These are phyloP conservation scores for Pseudogymnoascus sp. DNA, from an alignment of 2,329 filamentous ascomycete genomes.

Conservation along the genomic window DNA sequence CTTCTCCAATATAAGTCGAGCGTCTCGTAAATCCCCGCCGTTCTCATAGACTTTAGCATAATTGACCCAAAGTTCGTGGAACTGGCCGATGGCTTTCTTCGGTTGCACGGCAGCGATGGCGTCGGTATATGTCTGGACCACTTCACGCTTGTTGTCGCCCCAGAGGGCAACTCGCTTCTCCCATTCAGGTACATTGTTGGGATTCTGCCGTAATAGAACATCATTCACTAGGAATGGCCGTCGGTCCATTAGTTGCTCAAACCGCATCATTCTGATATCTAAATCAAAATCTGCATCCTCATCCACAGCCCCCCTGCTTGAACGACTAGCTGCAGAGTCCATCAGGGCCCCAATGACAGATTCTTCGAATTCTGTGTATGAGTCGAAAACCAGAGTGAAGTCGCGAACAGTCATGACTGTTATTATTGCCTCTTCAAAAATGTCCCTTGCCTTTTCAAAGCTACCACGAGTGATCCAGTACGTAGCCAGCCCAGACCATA, in stretches of 20 bases:
- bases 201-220: slow-evolving; percentile 88
- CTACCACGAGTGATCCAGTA: slow-evolving; percentile 93
- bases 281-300: slow-evolving; percentile 87
- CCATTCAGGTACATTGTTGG: slow-evolving; percentile 94
- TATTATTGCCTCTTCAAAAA: slow-evolving; percentile 93
- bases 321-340: slow-evolving; percentile 72
- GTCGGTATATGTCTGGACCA: slow-evolving; percentile 89
- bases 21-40: slow-evolving; percentile 74
- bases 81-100: slow-evolving; percentile 87
- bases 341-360: slow-evolving; percentile 87
- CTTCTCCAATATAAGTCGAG: slow-evolving; percentile 92
- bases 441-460: slow-evolving; percentile 85
- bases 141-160: slow-evolving; percentile 85
- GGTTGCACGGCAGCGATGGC: slow-evolving; percentile 90
- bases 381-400: slow-evolving; percentile 93
- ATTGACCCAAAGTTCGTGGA: slow-evolving; percentile 91
- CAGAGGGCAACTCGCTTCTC: slow-evolving; percentile 93
- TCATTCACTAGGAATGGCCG: slow-evolving; percentile 95
- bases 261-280: slow-evolving; percentile 94
- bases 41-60: slow-evolving; percentile 97
- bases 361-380: slow-evolving; percentile 95
- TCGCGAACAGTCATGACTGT: slow-evolving; percentile 98
- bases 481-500: slow-evolving; percentile 90
- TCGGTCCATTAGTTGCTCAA: slow-evolving; percentile 96
- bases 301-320: slow-evolving; percentile 70